A percentile compares a stretch with the other conserved stretches of the same genome.
These are phyloP conservation scores for Aspergillus sclerotiicarbonarius DNA, from an alignment of 495 filamentous ascomycete genomes.

Conservation along the genomic window DNA sequence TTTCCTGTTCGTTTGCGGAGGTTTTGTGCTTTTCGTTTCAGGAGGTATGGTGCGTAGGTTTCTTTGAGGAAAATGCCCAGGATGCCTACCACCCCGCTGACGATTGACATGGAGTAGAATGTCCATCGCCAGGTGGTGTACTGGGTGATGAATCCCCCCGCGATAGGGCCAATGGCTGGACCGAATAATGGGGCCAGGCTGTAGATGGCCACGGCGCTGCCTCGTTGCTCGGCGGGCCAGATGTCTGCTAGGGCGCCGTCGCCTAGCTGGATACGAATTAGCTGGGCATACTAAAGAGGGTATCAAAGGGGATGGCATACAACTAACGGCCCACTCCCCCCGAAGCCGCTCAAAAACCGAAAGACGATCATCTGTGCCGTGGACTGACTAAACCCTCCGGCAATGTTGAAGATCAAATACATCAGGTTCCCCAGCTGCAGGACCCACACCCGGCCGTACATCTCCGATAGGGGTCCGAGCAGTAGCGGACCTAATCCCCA, in stretches of 20 bases:
- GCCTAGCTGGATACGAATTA: no score
- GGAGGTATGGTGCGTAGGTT: neutral
- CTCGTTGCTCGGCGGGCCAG: no score
- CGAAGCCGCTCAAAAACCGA: no score
- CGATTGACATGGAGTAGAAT: constrained; percentile 50
- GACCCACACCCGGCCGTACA: neutral
- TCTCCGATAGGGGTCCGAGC: neutral
- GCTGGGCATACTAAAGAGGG: no score
- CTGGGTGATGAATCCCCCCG: constrained; percentile 54
- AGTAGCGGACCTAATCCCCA: neutral
- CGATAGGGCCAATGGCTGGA: neutral
- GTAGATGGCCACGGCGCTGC: no score
- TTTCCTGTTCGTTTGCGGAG: neutral
- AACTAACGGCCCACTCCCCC: no score
- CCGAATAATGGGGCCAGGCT: no score
- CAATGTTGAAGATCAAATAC: no score
- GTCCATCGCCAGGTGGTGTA: constrained; percentile 58
- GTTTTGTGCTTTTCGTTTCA: neutral
- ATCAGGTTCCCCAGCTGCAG: neutral
- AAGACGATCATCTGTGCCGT: no score
- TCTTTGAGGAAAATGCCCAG: constrained; percentile 36
- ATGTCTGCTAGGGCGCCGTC: no score
- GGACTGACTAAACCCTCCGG: no score
- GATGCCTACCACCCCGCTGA: constrained; percentile 47
- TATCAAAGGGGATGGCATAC: no score